These are phyloP conservation scores for Candida adriatica DNA, from an alignment of 805 yeast genomes.

Conservation along the genomic window DNA sequence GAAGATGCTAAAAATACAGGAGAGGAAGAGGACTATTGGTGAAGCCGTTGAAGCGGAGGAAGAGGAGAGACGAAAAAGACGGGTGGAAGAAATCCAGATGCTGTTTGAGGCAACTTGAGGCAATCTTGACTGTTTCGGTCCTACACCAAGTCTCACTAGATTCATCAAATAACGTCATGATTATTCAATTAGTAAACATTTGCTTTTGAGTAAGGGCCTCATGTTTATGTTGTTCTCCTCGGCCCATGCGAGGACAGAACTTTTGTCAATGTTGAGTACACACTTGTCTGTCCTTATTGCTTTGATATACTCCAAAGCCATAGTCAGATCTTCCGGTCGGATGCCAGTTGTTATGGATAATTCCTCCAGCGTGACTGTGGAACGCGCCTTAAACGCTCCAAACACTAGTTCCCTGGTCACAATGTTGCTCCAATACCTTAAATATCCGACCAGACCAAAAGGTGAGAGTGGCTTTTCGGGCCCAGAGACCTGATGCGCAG, in stretches of 20 bases:
- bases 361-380: slow-evolving; percentile 36
- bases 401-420: slow-evolving; percentile 37
- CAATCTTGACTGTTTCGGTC: background rate
- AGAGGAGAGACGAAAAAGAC: slow-evolving; percentile 61
- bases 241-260: slow-evolving; percentile 12
- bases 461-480: slow-evolving; percentile 90
- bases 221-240: slow-evolving; percentile 10
- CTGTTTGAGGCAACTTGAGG: slow-evolving; percentile 39
- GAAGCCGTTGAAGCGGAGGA: slow-evolving; percentile 72
- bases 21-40: slow-evolving; percentile 73
- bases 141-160: background rate
- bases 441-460: slow-evolving; percentile 68
- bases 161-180: background rate
- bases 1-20: slow-evolving; percentile 83
- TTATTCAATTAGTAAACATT: slow-evolving; percentile 8
- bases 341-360: slow-evolving; percentile 57
- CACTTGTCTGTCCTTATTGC: slow-evolving; percentile 29
- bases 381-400: slow-evolving; percentile 30
- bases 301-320: slow-evolving; percentile 52
- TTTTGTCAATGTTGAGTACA: slow-evolving; percentile 11
- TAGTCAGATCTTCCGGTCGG: slow-evolving; percentile 51
- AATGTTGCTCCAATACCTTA: slow-evolving; percentile 65
- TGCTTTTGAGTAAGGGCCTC: slow-evolving; percentile 10
- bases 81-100: slow-evolving; percentile 68
- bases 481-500: slow-evolving; percentile 63